phyloP scores from a whole-genome alignment of 306 rosid genomes.

The Castanea crenata region DNA sequence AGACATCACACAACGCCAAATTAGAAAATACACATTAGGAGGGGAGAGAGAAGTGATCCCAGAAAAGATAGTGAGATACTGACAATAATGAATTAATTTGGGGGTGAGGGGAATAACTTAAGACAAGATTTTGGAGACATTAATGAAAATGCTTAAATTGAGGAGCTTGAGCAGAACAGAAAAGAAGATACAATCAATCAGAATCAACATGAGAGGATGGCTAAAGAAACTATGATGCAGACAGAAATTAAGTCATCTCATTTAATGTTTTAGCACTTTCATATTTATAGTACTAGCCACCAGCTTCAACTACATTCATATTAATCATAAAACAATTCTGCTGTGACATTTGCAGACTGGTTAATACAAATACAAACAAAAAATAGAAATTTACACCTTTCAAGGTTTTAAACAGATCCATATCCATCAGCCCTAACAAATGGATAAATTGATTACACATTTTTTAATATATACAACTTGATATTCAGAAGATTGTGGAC shows the following conservation, averaged over 20 bases:
- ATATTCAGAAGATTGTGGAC: constrained; percentile 8
- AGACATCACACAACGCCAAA: not conserved
- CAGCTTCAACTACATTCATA: not conserved
- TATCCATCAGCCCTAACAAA: not conserved
- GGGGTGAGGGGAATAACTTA: not conserved
- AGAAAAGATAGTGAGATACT: not conserved
- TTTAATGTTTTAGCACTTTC: not conserved
- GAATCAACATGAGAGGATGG: not conserved
- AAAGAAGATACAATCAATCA: not conserved
- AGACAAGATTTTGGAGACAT: too few relatives aligned
- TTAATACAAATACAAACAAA: too few relatives aligned
- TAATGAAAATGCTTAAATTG: not conserved
- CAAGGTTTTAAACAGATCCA: not conserved
- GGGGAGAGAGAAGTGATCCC: not conserved
- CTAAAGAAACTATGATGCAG: not conserved
- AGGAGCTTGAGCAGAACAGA: not conserved
- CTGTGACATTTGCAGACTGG: not conserved
- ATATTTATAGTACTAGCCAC: not conserved
- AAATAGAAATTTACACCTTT: not conserved
- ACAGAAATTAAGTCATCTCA: not conserved
- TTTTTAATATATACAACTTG: not conserved
- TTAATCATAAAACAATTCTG: not conserved
- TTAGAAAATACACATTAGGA: not conserved
- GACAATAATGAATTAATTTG: not conserved
- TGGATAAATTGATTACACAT: not conserved